A percentile compares a stretch with the other conserved stretches of the same genome.
Conservation (phyloP, 1,139 yeast genomes). For the Pichia sp. region DNA sequence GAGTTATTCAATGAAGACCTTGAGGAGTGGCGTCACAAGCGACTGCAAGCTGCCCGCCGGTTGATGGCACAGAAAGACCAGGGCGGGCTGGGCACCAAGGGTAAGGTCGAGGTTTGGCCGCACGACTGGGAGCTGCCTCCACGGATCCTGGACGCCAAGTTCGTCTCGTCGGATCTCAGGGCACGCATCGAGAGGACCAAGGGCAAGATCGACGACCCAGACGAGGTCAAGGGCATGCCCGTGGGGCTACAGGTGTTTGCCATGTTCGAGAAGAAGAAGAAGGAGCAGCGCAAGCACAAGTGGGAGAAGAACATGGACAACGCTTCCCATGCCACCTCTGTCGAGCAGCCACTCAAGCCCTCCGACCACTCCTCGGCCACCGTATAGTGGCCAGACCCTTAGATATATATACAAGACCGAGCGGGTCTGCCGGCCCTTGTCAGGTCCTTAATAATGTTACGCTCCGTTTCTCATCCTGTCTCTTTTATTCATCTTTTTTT, state of each 20-base stretch:
- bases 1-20: constrained; percentile 84
- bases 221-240: constrained; percentile 50
- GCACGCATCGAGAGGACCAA: not conserved
- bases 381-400: not conserved
- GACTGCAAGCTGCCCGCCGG: constrained; percentile 54
- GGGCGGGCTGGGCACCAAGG: not conserved
- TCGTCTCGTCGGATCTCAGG: constrained; percentile 29
- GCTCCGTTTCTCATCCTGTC: not conserved
- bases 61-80: constrained; percentile 23
- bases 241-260: constrained; percentile 77
- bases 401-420: not conserved
- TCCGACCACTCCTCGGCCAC: not conserved
- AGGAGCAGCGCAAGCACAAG: constrained; percentile 31
- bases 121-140: constrained; percentile 73
- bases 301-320: not conserved
- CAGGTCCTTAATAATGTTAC: not conserved
- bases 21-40: constrained; percentile 66
- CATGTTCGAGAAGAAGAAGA: constrained; percentile 67
- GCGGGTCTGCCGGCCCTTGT: too few relatives aligned
- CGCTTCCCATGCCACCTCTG: not conserved
- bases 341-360: not conserved
- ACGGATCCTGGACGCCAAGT: constrained; percentile 34
- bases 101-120: constrained; percentile 65
- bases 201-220: constrained; percentile 38
- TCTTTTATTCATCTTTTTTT: not conserved